Conservation (phyloP, 805 yeast species). For the Candida xyloterini region DNA sequence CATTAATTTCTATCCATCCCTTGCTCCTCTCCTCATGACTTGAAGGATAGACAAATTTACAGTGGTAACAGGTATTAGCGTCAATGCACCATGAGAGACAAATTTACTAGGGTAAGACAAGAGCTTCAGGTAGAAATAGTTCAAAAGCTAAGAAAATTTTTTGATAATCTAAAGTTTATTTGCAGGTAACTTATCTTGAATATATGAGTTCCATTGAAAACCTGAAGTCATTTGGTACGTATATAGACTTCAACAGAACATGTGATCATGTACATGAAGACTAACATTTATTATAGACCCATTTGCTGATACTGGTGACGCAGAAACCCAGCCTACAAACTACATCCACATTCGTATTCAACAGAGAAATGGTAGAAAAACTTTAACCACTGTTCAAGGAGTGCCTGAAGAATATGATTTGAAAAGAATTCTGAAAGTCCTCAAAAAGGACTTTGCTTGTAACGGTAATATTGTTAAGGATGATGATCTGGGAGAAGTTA, state of each 20-base stretch:
- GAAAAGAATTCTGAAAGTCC: constrained; percentile 87
- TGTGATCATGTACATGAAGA: neutral
- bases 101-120: no score
- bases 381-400: constrained; percentile 97
- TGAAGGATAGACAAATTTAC: neutral
- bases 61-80: no score
- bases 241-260: neutral
- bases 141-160: constrained; percentile 1
- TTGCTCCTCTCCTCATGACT: neutral
- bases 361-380: constrained; percentile 99
- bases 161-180: neutral
- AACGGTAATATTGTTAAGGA: constrained; percentile 98
- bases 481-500: constrained; percentile 92
- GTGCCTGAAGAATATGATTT: constrained; percentile 91
- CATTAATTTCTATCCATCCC: no score
- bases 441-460: constrained; percentile 98
- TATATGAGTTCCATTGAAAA: constrained; percentile 90
- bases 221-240: constrained; percentile 69
- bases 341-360: constrained; percentile 98
- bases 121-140: neutral
- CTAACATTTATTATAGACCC: constrained; percentile 55
- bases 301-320: constrained; percentile 99
- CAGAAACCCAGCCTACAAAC: constrained; percentile 93
- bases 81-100: no score
- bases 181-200: constrained; percentile 4